Conservation (phyloP, 1,284 basidiomycete genomes). For the Taiwanofungus camphoratus region DNA sequence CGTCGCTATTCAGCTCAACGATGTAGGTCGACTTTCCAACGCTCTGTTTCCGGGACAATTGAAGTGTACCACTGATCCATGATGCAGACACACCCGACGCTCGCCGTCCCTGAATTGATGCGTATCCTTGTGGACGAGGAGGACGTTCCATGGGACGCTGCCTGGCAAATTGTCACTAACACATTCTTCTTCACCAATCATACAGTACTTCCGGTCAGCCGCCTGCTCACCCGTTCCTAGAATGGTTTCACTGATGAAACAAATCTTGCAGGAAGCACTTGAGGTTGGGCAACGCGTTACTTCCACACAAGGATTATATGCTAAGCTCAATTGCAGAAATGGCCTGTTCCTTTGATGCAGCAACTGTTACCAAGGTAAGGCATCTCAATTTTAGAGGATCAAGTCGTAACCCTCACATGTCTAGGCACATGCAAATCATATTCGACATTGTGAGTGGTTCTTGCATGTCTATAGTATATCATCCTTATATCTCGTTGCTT, state of each 20-base stretch:
- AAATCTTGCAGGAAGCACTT: constrained; percentile 51
- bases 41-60: neutral
- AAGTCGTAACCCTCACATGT: neutral
- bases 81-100: constrained; percentile 83
- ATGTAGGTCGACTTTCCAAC: constrained; percentile 38
- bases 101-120: constrained; percentile 93
- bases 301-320: neutral
- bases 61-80: neutral
- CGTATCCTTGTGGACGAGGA: constrained; percentile 87
- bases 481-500: constrained; percentile 9
- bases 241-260: constrained; percentile 1
- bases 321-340: constrained; percentile 48
- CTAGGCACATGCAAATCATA: constrained; percentile 80
- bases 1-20: constrained; percentile 87
- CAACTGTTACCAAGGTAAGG: constrained; percentile 62
- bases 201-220: constrained; percentile 64
- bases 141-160: constrained; percentile 74
- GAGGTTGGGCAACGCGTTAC: constrained; percentile 30
- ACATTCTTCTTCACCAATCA: constrained; percentile 95
- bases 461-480: neutral
- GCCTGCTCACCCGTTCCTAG: constrained; percentile 2
- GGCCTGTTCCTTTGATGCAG: constrained; percentile 81
- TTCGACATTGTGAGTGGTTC: constrained; percentile 69
- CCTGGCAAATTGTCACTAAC: constrained; percentile 84
- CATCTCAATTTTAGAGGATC: neutral